Percentiles rank a stretch among this genome's conserved stretches.
phyloP scores from a whole-genome alignment of 148 eudicot genomes.

The Chenopodium suecicum region DNA sequence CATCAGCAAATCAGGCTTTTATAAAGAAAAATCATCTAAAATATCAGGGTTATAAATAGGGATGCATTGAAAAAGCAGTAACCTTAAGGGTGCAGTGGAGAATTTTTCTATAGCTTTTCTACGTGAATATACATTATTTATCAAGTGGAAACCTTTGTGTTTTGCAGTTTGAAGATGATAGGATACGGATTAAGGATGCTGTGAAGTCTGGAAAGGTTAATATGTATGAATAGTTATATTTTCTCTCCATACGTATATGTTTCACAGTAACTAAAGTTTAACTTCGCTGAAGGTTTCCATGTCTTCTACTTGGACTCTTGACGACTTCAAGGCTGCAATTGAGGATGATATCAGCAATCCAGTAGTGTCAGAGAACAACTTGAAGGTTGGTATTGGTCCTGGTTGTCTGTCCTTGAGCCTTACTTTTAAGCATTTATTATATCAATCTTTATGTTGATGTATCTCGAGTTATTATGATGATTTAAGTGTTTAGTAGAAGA shows the following conservation, averaged over 20 bases:
- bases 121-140: background rate
- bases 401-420: background rate
- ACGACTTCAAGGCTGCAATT: constrained; percentile 73
- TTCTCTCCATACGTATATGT: background rate
- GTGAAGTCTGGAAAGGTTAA: constrained; percentile 71
- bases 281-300: constrained; percentile 47
- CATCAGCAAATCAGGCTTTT: background rate
- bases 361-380: constrained; percentile 60
- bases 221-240: background rate
- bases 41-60: background rate
- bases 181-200: constrained; percentile 68
- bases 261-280: constrained; percentile 13
- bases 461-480: background rate
- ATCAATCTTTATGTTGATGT: background rate
- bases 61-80: background rate
- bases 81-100: background rate
- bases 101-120: background rate
- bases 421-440: background rate
- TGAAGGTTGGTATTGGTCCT: constrained; percentile 46
- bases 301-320: constrained; percentile 77
- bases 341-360: constrained; percentile 49
- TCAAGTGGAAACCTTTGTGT: constrained; percentile 6
- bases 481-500: background rate
- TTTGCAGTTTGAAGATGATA: constrained; percentile 77
- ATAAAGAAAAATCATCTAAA: background rate